Evolutionary conservation across 192 early-diverging fungal species (phyloP), one percentile per base, ranked within the genome.

Genomic region (Coemansia sp.): DNA sequence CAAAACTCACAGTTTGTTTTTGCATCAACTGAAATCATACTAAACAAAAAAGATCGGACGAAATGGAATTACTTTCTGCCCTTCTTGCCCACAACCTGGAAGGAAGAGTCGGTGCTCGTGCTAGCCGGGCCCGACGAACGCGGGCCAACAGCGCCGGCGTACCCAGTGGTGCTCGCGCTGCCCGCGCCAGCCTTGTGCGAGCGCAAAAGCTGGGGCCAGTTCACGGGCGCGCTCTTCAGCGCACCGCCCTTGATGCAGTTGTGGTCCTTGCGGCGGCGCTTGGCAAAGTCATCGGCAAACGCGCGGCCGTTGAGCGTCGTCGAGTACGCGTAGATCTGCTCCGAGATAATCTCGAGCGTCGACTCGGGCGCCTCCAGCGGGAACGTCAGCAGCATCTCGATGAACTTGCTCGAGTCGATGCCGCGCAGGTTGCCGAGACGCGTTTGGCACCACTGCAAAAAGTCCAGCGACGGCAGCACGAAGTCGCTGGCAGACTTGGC

Each of bases 281-380:
- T 86, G 46, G 88, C 82, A 71, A 91, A 92, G 63, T 92, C 90
- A 19, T 88, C 83, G 19, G 90, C 86, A 77, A 92, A 92, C 8
- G 84, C 85, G 31, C 87, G 86, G 43, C 89, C 88, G 55, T 90
- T 85, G 61, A 92, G 73, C 8, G 83, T 82, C 22, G 82, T 62
- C 1, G 90, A 90, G 63, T 88, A 83, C n/a, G 86, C 86, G 65
- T 90, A 87, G 40, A 90, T 81, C 54, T 84, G 83, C 58, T 90
- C 90, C 27, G 87, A 81, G 35, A 92, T 90, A 43, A 90, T 90
- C 54, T 90, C 89, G 11, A 88, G 65, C 4, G 88, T 85, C 23
- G 77, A 72, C 5, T 86, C 81, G 31, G 84, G 75, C 6, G 73
- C 71, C 62, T 89, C 82, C 45, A 87, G 53, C 2, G 88, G 87